Base-by-base conservation (phyloP, 2,329 filamentous ascomycete genomes). In the Beauveria australis region DNA sequence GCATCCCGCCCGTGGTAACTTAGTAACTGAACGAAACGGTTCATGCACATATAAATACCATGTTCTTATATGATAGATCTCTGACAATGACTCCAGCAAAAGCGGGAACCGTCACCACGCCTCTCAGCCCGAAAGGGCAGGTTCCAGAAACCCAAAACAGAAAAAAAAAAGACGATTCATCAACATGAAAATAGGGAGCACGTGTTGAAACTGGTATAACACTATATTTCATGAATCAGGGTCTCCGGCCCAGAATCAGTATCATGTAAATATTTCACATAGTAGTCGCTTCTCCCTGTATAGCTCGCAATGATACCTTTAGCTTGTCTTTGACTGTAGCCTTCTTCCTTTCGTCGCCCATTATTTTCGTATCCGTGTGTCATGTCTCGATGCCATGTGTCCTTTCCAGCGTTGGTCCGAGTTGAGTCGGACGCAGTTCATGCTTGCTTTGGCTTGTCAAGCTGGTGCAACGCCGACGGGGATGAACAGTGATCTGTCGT, bases 381-480 rank as follows among this genome's bases (percentile, higher is more conserved):
- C 40, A 54, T 54, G 18, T 30, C 24, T 37, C 33, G 33, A 37
- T 37, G 33, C 33, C 33, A 37, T 14, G 33, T 37, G 33, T 37
- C 33, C 33, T 6, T 37, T 37, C 12, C 33, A 16, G 33, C 33
- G 33, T 37, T 37, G 33, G 33, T 37, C 30, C 43, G 43, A 44
- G 43, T 14, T 10, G 10, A 18, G 40, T 6, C 51, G 12, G 41
- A 46, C 9, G 26, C 24, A 16, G 16, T 18, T 14, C n/a, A n/a
- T 56, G 53, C 53, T 56, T 47, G 53, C 26, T 55, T 16, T 22
- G 12, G 43, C 26, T 57, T 57, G 54, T 57, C 54, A 57, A 57
- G 44, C 44, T n/a, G 44, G 54, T 57, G 44, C 28, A 48, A 57
- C 54, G 30, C 26, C 9, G 30, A 56, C 16, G 53, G 6, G 43